These are phyloP conservation scores for Corymbia calophylla DNA, from an alignment of 441 rosid genomes.

Conservation along the genomic window DNA sequence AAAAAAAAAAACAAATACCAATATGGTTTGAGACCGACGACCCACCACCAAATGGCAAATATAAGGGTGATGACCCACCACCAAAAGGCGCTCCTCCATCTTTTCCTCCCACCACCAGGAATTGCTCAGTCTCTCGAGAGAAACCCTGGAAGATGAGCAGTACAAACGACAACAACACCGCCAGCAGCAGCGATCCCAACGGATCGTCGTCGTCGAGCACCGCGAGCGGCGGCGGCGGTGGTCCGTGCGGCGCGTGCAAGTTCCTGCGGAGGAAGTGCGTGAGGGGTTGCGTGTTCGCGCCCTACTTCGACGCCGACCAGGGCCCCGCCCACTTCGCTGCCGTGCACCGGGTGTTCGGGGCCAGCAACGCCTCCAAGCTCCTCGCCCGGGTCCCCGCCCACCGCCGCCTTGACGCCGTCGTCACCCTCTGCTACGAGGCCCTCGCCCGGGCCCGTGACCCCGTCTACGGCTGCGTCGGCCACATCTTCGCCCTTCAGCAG, in stretches of 20 bases:
- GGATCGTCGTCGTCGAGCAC: neutral
- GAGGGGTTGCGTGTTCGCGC: conserved; percentile 69
- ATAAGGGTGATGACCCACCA: neutral
- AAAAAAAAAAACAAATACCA: neutral
- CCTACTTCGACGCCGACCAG: conserved; percentile 78
- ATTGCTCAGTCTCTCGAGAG: neutral
- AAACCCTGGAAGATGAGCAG: conserved; percentile 13
- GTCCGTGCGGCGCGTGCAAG: conserved; percentile 89
- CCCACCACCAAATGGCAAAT: neutral
- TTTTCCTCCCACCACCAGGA: neutral
- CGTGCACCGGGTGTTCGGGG: conserved; percentile 85
- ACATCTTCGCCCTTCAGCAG: conserved; percentile 65
- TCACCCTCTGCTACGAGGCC: conserved; percentile 68
- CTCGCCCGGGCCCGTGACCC: conserved; percentile 71
- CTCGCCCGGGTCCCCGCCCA: conserved; percentile 48
- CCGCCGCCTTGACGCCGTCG: conserved; percentile 59
- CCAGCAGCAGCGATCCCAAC: neutral
- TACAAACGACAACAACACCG: neutral
- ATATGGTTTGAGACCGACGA: neutral
- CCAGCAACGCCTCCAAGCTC: conserved; percentile 75
- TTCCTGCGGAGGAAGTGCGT: conserved; percentile 71
- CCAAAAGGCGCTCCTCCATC: neutral
- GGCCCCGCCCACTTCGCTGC: conserved; percentile 71
- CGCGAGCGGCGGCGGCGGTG: conserved; percentile 21
- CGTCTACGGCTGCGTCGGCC: conserved; percentile 66